phyloP scores from a whole-genome alignment of 73 alveolate genomes.

The Tetrahymena elliotti region DNA sequence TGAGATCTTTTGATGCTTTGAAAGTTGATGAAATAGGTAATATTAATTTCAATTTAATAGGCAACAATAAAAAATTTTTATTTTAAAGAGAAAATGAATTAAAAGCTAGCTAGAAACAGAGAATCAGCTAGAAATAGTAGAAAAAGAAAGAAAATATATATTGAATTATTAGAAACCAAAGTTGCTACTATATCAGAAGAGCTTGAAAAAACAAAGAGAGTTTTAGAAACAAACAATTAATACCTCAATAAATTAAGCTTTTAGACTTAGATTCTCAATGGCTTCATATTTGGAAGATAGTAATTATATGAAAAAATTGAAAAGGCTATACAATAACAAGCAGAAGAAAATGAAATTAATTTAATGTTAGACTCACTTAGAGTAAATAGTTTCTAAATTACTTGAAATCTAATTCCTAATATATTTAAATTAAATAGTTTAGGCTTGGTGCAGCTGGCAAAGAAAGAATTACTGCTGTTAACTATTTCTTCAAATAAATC shows the following conservation, averaged over 20 bases:
- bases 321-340: slow-evolving; percentile 2
- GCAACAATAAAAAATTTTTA: background rate
- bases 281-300: slow-evolving; percentile 22
- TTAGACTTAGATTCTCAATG: slow-evolving; percentile 5
- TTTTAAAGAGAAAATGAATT: background rate
- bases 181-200: slow-evolving; percentile 17
- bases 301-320: slow-evolving; percentile 26
- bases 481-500: slow-evolving; percentile 13
- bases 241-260: slow-evolving; percentile 1
- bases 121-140: slow-evolving; percentile 37
- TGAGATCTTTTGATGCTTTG: background rate
- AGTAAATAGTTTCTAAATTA: background rate
- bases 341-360: slow-evolving; percentile 20
- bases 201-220: slow-evolving; percentile 17
- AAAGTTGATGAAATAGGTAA: background rate
- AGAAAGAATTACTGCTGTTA: slow-evolving; percentile 22
- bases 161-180: slow-evolving; percentile 17
- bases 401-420: background rate
- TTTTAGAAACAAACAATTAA: background rate
- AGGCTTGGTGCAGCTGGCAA: slow-evolving; percentile 39
- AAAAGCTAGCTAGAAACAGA: slow-evolving; percentile 15
- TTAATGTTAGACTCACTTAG: slow-evolving; percentile 16
- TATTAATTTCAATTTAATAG: background rate
- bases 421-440: background rate
- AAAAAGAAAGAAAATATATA: slow-evolving; percentile 30